Conservation (phyloP, 2,329 filamentous ascomycete genomes). For the Diaporthe citriasiana region DNA sequence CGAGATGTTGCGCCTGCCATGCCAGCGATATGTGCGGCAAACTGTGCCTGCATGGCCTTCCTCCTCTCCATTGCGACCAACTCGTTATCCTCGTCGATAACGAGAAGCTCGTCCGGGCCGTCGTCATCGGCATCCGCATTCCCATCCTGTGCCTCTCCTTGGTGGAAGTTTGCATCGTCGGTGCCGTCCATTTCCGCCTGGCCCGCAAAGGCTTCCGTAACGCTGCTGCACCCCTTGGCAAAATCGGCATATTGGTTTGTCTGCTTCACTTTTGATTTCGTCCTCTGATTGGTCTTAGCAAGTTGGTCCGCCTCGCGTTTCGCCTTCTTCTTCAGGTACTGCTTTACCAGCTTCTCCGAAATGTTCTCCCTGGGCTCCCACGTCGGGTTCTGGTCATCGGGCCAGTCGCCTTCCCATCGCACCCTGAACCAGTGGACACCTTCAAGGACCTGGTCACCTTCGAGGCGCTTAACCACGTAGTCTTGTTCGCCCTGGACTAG, state of each 20-base stretch:
- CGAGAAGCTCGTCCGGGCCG: slow-evolving; percentile 31
- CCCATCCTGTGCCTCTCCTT: neutral
- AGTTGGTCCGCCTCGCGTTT: slow-evolving; percentile 2
- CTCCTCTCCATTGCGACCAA: slow-evolving; percentile 13
- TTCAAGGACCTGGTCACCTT: slow-evolving; percentile 57
- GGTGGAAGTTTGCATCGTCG: neutral
- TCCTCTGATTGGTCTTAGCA: neutral
- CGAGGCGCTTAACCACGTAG: slow-evolving; percentile 62
- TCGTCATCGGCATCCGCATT: neutral
- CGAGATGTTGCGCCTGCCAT: neutral
- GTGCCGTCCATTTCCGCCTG: slow-evolving; percentile 24
- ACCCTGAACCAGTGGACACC: slow-evolving; percentile 65
- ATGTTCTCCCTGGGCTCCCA: slow-evolving; percentile 72
- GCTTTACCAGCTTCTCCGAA: slow-evolving; percentile 55
- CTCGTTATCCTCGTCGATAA: slow-evolving; percentile 33
- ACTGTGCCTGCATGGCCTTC: slow-evolving; percentile 8
- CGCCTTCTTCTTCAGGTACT: slow-evolving; percentile 55
- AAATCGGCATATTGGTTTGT: slow-evolving; percentile 17
- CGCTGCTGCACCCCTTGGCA: slow-evolving; percentile 32
- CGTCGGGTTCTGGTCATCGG: slow-evolving; percentile 67
- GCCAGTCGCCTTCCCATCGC: slow-evolving; percentile 71
- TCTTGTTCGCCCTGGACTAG: slow-evolving; percentile 47
- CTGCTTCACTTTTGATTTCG: slow-evolving; percentile 13
- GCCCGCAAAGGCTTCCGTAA: slow-evolving; percentile 40
- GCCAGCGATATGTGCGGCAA: slow-evolving; percentile 32